Conservation (phyloP, 2,329 filamentous ascomycete species). For the Phaeosphaeriaceae sp. region DNA sequence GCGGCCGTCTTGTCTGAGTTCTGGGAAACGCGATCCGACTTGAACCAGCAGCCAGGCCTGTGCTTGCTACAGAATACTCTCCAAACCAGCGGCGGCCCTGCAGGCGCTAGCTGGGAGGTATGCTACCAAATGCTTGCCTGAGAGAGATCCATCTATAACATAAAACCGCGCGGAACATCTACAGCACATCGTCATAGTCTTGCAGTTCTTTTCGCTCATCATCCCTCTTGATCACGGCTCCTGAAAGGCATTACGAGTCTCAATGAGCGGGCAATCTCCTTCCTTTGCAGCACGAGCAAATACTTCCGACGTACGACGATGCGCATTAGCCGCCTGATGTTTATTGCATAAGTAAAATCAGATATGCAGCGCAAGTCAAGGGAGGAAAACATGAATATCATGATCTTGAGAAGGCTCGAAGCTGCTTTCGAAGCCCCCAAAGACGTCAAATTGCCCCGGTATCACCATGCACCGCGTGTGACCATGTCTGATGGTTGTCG, state of each 20-base stretch:
- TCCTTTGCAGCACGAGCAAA: neutral
- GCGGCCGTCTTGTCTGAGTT: constrained; percentile 31
- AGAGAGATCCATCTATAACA: neutral
- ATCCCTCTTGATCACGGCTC: neutral
- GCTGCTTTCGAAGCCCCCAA: neutral
- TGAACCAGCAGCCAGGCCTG: constrained; percentile 35
- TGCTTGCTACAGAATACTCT: constrained; percentile 43
- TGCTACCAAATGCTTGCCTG: neutral
- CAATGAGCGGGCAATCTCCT: neutral
- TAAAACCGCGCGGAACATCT: neutral
- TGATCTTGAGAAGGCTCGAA: neutral
- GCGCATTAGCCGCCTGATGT: constrained; percentile 27
- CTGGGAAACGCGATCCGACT: constrained; percentile 39
- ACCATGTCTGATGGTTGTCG: neutral
- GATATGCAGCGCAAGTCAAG: neutral
- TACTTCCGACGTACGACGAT: constrained; percentile 18
- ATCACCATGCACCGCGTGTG: neutral
- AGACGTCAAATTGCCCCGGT: neutral
- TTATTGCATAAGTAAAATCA: neutral
- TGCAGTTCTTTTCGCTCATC: neutral
- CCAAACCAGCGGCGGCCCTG: constrained; percentile 27
- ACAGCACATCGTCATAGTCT: neutral
- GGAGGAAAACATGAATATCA: neutral
- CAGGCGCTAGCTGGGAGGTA: neutral
- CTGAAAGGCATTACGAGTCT: neutral